These are phyloP conservation scores for Zalerion maritima DNA, from an alignment of 495 filamentous ascomycete genomes.

Conservation along the genomic window DNA sequence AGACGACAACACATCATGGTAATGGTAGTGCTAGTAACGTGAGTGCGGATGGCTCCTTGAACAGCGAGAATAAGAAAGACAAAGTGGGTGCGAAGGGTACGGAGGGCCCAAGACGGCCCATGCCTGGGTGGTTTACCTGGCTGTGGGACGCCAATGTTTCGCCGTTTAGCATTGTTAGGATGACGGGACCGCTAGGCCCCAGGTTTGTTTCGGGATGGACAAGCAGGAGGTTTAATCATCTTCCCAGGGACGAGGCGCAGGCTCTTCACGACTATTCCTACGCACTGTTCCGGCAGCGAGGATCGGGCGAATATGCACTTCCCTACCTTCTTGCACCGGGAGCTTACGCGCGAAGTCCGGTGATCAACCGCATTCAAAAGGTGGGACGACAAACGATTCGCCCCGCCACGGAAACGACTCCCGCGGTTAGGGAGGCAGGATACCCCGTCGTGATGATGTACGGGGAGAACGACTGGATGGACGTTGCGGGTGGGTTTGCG, in stretches of 20 bases:
- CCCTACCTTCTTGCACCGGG: constrained; percentile 88
- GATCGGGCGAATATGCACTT: constrained; percentile 90
- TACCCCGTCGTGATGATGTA: constrained; percentile 87
- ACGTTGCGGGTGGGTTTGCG: constrained; percentile 70
- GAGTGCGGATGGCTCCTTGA: constrained; percentile 10
- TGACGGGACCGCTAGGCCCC: constrained; percentile 83
- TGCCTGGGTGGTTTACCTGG: constrained; percentile 75
- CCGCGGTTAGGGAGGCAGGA: constrained; percentile 46
- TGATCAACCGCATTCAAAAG: constrained; percentile 76
- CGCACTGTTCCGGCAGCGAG: constrained; percentile 80
- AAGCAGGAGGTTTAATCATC: constrained; percentile 74
- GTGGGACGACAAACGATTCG: constrained; percentile 53
- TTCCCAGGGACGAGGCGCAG: constrained; percentile 66
- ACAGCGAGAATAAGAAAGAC: constrained; percentile 19
- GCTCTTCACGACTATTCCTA: constrained; percentile 86
- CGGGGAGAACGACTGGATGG: constrained; percentile 98
- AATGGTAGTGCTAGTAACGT: constrained; percentile 3
- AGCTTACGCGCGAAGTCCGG: constrained; percentile 75
- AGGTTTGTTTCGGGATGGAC: constrained; percentile 93
- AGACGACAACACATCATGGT: constrained; percentile 29
- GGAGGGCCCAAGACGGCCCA: constrained; percentile 39
- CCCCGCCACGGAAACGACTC: constrained; percentile 19
- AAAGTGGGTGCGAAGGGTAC: no score
- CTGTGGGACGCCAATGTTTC: constrained; percentile 97
- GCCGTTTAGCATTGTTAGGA: constrained; percentile 79